Base-by-base conservation (phyloP, 2,329 filamentous ascomycete species). In the Penicillium verrucosum region DNA sequence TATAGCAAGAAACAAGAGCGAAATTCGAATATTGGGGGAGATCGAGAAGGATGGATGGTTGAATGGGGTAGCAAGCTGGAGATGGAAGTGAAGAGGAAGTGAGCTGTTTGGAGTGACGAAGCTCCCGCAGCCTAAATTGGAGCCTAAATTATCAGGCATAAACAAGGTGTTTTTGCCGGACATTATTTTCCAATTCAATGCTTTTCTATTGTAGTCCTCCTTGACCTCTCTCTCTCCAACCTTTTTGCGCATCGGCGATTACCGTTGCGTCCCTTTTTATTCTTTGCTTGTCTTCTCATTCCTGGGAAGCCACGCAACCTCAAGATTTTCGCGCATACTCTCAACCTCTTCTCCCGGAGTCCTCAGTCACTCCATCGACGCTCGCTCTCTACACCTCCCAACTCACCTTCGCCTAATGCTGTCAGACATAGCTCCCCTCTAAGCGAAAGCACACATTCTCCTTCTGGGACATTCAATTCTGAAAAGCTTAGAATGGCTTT, bases 401-500 rank as follows among this genome's bases (percentile, higher is more conserved):
- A 62, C 56, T 65, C 68, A 29, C 66, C 68, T n/a, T 67, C 69
- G 49, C 68, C 76, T 68, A 73, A 77, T 77, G 74, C 72, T 62
- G 67, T 69, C 51, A 73, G 65, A 60, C 59, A 65, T 38, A 63
- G 64, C 23, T 63, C 64, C 56, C 67, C 64, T 47, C 57, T 75
- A 75, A 69, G 70, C 66, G 70, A 72, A 54, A 65, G 65, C 60
- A 68, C 66, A 60, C 73, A 70, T 63, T 69, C 71, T 45, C 61
- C 77, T 45, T 76, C 73, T 56, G 68, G 72, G 32, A 70, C 76
- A 55, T 64, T 74, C 32, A 41, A 43, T 43, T 51, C 38, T 23
- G 64, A 71, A 40, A 65, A 63, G 58, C 63, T 75, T 58, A 78
- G 66, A 60, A 78, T 90, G 87, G 84, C 86, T 55, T 89, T 89